These are phyloP conservation scores for Schizophyllum amplum DNA, from an alignment of 1,284 basidiomycete species.

Conservation along the genomic window DNA sequence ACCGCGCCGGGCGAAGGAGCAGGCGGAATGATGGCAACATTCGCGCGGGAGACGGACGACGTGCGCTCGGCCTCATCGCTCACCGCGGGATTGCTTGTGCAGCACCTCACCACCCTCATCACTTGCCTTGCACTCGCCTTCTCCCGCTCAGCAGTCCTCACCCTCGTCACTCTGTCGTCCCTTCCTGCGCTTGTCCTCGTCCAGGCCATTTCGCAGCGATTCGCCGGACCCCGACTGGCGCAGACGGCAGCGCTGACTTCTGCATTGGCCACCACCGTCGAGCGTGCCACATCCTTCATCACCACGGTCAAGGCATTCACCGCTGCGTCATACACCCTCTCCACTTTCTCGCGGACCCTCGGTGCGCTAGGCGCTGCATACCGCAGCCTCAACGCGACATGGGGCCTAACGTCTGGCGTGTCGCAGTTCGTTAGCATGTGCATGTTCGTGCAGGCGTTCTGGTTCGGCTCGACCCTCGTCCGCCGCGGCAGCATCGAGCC, in stretches of 20 bases:
- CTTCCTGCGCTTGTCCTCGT: slow-evolving; percentile 79
- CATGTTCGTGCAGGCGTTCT: slow-evolving; percentile 97
- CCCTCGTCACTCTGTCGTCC: slow-evolving; percentile 86
- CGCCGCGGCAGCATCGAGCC: slow-evolving; percentile 58
- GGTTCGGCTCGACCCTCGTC: slow-evolving; percentile 90
- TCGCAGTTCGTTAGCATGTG: slow-evolving; percentile 77
- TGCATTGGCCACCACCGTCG: slow-evolving; percentile 69
- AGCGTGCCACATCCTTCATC: slow-evolving; percentile 75
- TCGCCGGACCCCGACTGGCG: slow-evolving; percentile 61
- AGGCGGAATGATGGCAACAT: slow-evolving; percentile 80
- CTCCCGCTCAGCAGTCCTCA: slow-evolving; percentile 71
- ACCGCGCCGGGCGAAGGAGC: slow-evolving; percentile 74
- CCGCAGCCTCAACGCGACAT: slow-evolving; percentile 56
- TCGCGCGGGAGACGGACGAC: slow-evolving; percentile 84
- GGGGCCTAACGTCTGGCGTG: slow-evolving; percentile 66
- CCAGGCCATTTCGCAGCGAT: slow-evolving; percentile 65
- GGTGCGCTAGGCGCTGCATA: slow-evolving; percentile 40
- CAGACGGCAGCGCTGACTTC: slow-evolving; percentile 64
- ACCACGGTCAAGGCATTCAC: slow-evolving; percentile 96
- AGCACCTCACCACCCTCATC: slow-evolving; percentile 75
- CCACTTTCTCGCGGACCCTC: slow-evolving; percentile 42
- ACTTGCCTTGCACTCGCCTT: slow-evolving; percentile 82
- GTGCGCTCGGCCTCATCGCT: slow-evolving; percentile 80
- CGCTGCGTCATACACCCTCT: slow-evolving; percentile 58
- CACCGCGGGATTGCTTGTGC: slow-evolving; percentile 70